Evolutionary conservation across 2,329 filamentous ascomycete species (phyloP), one percentile per base, ranked within the genome.

Genomic region (Colletotrichum plurivorum): DNA sequence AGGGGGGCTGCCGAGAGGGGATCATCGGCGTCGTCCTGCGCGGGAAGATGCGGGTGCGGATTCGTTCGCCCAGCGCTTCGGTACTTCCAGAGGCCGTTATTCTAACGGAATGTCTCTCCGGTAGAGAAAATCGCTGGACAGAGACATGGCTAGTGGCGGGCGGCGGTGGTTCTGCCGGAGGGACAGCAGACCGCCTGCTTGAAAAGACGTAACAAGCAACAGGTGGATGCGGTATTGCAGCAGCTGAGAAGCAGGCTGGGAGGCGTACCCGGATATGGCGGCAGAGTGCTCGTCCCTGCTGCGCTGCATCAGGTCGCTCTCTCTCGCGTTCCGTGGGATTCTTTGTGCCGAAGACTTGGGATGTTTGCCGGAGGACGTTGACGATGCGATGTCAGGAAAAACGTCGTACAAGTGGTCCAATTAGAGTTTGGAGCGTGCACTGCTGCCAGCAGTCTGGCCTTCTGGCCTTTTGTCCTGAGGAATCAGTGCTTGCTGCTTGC

Each of bases 401-500:
- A 36, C 46, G 63, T 66, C 39, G 55, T 12, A 46, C 48, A 46
- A 54, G 63, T 27, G 27, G 63, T 66, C 63, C 56, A 48, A 60
- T 66, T 66, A 66, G 56, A 66, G 63, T 66, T 66, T 60, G 63
- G 49, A 41, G 63, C 63, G 63, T 66, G 63, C 63, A 48, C 63
- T 41, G 27, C 63, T 41, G 27, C 41, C 52, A 48, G 45, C n/a
- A 5, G 18, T 18, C 18, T 46, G 46, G 22, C 22, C 8, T 20
- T 56, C 41, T 25, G 53, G 20, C 52, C 18, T 63, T 39, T 22
- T n/a, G 52, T 63, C 61, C 62, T 59, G 36, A 65, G 54, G 54
- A 59, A 36, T 65, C 55, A 65, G 54, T 18, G 39, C 36, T 16
- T 54, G 31, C 3, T 18, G 39, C 36, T n/a, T 54, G 31, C 31